Percentiles rank a stretch among this genome's conserved stretches.
Evolutionary conservation across 352 stramenopile species (phyloP).

Genomic region (Phytophthora sp.): DNA sequence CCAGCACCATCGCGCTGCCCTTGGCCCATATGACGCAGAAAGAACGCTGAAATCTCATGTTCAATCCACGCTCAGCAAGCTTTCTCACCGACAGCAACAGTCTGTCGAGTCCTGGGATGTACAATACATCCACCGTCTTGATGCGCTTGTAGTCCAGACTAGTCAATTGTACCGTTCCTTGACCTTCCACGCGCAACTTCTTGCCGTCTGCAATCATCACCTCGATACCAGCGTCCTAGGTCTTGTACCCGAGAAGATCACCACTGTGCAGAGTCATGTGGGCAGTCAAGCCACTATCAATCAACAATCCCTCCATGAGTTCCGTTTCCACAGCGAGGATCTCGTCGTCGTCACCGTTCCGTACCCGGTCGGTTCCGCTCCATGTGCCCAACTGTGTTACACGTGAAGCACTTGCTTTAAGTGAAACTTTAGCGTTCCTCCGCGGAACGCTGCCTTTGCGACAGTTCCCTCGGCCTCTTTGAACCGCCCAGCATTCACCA

Average conservation of each 20-base stretch:
- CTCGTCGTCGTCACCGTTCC: background rate
- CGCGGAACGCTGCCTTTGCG: too few species aligned
- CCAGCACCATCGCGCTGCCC: too few species aligned
- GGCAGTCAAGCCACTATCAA: conserved; percentile 20
- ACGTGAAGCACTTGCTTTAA: background rate
- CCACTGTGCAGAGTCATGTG: conserved; percentile 11
- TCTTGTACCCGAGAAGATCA: conserved; percentile 14
- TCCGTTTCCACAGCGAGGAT: conserved; percentile 4
- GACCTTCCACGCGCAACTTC: conserved; percentile 10
- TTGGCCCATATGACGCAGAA: too few species aligned
- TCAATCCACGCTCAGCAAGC: conserved; percentile 3
- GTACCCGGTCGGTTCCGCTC: background rate
- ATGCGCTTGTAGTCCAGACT: background rate
- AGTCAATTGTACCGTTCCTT: conserved; percentile 8
- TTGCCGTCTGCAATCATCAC: conserved; percentile 10
- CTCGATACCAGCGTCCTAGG: background rate
- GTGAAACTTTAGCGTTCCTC: background rate
- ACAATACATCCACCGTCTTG: conserved; percentile 7
- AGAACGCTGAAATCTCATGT: too few species aligned
- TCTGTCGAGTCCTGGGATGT: conserved; percentile 29
- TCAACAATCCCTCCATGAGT: conserved; percentile 8
- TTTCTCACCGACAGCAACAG: conserved; percentile 28
- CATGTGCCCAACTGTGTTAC: background rate
- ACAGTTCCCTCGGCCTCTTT: conserved; percentile 7
- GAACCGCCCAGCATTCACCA: conserved; percentile 13